Conservation (phyloP, 2,329 filamentous ascomycete genomes). For the Pseudocercospora macadamiae region DNA sequence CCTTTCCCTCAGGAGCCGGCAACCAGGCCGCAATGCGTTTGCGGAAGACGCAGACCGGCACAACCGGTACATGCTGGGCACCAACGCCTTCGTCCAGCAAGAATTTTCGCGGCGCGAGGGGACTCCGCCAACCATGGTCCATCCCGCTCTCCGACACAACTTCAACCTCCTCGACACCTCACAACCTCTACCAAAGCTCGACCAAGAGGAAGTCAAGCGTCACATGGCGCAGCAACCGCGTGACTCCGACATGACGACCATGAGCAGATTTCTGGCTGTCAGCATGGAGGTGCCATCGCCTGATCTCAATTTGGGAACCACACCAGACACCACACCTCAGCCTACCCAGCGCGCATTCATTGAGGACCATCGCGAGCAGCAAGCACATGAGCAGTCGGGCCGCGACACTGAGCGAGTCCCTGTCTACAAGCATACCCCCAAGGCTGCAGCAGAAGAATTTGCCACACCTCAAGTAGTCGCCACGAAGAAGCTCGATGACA, state of each 20-base stretch:
- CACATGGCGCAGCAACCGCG: conserved; percentile 14
- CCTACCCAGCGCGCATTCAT: conserved; percentile 45
- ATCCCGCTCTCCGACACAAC: conserved; percentile 30
- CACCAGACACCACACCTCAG: conserved; percentile 27
- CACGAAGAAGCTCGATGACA: conserved; percentile 15
- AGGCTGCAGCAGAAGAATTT: conserved; percentile 26
- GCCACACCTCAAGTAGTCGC: conserved; percentile 13
- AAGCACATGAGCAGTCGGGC: conserved; percentile 33
- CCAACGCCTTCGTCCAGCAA: conserved; percentile 41
- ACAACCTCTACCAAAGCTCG: conserved; percentile 19
- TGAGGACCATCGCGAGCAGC: conserved; percentile 43
- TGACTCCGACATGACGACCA: conserved; percentile 31
- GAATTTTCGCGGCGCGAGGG: conserved; percentile 26
- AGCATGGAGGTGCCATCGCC: conserved; percentile 21
- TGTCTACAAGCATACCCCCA: conserved; percentile 33
- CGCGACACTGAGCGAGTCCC: conserved; percentile 38
- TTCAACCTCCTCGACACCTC: conserved; percentile 20
- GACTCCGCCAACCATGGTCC: conserved; percentile 28
- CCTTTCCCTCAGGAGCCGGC: conserved; percentile 4
- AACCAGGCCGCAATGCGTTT: conserved; percentile 36
- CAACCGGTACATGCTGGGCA: conserved; percentile 31
- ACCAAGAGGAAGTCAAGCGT: conserved; percentile 9
- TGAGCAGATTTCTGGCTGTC: conserved; percentile 33
- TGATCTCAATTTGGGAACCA: conserved; percentile 32
- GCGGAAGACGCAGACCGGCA: conserved; percentile 27